Conservation (phyloP, 2,329 filamentous ascomycete genomes). For the Aspergillus fructus region DNA sequence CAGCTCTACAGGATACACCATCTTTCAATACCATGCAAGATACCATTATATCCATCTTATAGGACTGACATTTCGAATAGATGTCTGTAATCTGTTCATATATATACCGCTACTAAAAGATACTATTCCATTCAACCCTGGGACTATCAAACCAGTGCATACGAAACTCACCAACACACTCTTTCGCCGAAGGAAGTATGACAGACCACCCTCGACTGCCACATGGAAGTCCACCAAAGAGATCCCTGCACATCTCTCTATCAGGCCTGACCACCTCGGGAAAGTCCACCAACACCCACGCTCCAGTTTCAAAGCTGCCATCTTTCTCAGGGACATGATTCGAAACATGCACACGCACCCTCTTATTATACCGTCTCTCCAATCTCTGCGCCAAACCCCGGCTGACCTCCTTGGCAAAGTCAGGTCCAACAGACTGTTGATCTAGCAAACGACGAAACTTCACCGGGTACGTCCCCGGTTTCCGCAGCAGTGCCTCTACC, state of each 20-base stretch:
- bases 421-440: background rate
- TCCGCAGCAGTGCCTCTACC: background rate
- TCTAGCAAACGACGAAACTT: background rate
- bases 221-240: background rate
- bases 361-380: background rate
- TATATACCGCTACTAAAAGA: too few relatives aligned
- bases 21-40: too few relatives aligned
- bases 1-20: too few relatives aligned
- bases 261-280: background rate
- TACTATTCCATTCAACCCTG: too few relatives aligned
- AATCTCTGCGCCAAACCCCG: background rate
- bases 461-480: background rate
- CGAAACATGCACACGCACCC: background rate
- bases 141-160: background rate
- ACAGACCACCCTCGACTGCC: background rate
- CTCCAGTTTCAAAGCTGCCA: background rate
- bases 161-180: background rate
- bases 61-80: too few relatives aligned
- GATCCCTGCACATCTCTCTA: background rate
- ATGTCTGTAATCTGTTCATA: too few relatives aligned
- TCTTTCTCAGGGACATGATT: background rate
- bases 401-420: background rate
- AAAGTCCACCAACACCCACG: background rate
- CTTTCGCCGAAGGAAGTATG: too few relatives aligned
- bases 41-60: too few relatives aligned